Conservation (phyloP, 345 rosid genomes). For the Acer negundo region DNA sequence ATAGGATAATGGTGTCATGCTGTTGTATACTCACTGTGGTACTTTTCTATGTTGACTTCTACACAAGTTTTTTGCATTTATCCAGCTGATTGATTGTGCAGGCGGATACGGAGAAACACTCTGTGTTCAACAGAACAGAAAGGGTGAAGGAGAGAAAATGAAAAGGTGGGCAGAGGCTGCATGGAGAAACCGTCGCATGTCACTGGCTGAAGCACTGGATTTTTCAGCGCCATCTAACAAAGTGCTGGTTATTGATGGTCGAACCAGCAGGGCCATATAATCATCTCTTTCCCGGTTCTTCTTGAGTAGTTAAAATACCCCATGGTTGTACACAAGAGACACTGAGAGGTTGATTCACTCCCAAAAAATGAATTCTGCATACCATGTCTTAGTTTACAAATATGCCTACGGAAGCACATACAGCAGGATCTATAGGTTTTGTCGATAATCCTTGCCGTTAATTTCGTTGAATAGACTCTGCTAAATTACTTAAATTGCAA, state of each 20-base stretch:
- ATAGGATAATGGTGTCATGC: background rate
- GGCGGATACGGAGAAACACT: conserved; percentile 85
- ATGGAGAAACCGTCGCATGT: conserved; percentile 71
- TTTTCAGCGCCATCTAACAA: conserved; percentile 38
- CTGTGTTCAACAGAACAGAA: conserved; percentile 68
- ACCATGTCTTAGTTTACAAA: background rate
- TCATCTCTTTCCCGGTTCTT: background rate
- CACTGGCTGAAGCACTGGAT: conserved; percentile 62
- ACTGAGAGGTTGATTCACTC: background rate
- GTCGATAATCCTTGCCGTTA: background rate
- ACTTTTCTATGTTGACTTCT: conserved; percentile 1
- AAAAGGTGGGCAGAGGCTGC: conserved; percentile 74
- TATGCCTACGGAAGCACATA: background rate
- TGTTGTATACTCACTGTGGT: background rate
- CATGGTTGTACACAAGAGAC: background rate
- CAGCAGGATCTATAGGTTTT: background rate
- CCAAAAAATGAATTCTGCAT: background rate
- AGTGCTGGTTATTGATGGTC: conserved; percentile 64
- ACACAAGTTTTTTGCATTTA: background rate
- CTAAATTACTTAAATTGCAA: background rate
- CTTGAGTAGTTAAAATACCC: background rate
- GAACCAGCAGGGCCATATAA: conserved; percentile 55
- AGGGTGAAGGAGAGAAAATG: conserved; percentile 81
- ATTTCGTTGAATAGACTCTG: background rate
- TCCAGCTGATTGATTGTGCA: conserved; percentile 20